Conservation (phyloP, 148 eudicot species). For the Limonium bicolor region DNA sequence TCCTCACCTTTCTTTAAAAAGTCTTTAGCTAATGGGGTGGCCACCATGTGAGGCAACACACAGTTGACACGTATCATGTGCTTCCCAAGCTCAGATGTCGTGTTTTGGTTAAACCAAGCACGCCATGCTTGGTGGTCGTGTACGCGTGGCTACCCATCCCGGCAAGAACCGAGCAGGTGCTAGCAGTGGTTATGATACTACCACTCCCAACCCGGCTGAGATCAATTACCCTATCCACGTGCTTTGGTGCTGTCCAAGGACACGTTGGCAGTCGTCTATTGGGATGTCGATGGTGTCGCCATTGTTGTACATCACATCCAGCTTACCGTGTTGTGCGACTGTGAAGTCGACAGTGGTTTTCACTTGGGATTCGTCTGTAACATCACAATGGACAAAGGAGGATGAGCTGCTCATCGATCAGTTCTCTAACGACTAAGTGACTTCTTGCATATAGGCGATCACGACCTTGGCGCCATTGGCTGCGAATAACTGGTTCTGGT, state of each 20-base stretch:
- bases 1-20: no score
- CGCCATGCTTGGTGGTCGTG: not conserved
- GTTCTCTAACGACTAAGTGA: no score
- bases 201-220: not conserved
- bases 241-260: not conserved
- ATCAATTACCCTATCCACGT: not conserved
- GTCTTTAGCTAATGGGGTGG: no score
- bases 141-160: not conserved
- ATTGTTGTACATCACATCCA: not conserved
- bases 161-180: not conserved
- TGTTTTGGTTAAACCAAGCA: not conserved
- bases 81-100: not conserved
- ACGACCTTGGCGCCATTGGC: no score
- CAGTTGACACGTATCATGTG: not conserved
- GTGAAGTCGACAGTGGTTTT: not conserved
- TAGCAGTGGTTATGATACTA: not conserved
- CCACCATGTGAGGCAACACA: not conserved
- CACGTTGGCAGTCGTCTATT: not conserved
- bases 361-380: not conserved
- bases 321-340: not conserved
- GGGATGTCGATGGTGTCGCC: not conserved
- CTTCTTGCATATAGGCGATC: no score
- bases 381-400: slow-evolving; percentile 5
- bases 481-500: no score
- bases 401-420: no score